Conservation (phyloP, 2,329 filamentous ascomycete species). For the Emergomyces pasteurianus region DNA sequence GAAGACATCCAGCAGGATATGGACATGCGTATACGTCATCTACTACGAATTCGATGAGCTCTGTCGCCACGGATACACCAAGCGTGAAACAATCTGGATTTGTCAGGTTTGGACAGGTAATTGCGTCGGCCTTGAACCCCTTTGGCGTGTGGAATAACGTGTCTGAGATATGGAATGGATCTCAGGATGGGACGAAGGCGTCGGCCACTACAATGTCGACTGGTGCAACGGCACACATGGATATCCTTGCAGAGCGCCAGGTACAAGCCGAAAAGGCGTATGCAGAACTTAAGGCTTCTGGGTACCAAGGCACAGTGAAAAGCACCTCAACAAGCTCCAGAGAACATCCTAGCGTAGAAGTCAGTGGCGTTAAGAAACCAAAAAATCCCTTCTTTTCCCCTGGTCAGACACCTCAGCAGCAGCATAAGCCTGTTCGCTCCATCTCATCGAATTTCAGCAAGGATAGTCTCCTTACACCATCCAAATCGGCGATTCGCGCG, state of each 20-base stretch:
- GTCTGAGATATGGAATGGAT: slow-evolving; percentile 33
- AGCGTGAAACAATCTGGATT: slow-evolving; percentile 33
- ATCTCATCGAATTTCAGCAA: slow-evolving; percentile 1
- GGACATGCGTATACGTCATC: background rate
- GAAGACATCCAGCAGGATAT: background rate
- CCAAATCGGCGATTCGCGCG: slow-evolving; percentile 18
- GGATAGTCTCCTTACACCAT: background rate
- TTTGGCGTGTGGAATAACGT: slow-evolving; percentile 36
- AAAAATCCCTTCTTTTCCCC: background rate
- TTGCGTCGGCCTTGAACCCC: slow-evolving; percentile 44
- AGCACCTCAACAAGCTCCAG: background rate
- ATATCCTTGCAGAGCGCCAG: slow-evolving; percentile 31
- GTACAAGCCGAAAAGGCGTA: slow-evolving; percentile 41
- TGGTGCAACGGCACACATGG: slow-evolving; percentile 7
- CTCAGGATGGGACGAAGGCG: slow-evolving; percentile 31
- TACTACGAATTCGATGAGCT: background rate
- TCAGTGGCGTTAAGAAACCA: background rate
- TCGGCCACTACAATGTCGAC: slow-evolving; percentile 17
- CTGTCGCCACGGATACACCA: slow-evolving; percentile 2
- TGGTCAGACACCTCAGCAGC: background rate
- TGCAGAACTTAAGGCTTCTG: slow-evolving; percentile 41
- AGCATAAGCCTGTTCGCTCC: background rate
- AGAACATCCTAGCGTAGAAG: background rate
- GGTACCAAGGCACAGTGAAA: slow-evolving; percentile 31
- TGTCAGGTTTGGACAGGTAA: slow-evolving; percentile 44